phyloP scores from a whole-genome alignment of 2,329 filamentous ascomycete species.

The Arthroderma uncinatum region DNA sequence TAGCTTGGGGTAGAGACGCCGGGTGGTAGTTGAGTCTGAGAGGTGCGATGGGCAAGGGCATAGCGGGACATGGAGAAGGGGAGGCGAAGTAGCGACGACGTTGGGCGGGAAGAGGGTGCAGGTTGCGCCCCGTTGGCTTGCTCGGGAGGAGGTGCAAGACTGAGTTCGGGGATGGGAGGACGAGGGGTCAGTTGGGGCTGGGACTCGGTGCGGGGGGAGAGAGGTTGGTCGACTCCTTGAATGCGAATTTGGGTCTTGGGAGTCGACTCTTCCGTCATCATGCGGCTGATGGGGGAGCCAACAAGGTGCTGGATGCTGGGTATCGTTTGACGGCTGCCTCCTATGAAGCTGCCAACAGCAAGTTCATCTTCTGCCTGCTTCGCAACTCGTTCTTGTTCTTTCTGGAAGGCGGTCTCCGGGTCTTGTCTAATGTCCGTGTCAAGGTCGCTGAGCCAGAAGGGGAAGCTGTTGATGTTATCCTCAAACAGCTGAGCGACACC shows the following conservation, averaged over 20 bases:
- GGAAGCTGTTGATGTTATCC: slow-evolving; percentile 88
- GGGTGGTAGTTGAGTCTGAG: slow-evolving; percentile 53
- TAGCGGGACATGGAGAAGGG: slow-evolving; percentile 74
- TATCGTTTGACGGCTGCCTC: slow-evolving; percentile 38
- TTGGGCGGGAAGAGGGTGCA: slow-evolving; percentile 29
- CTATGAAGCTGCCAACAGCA: slow-evolving; percentile 81
- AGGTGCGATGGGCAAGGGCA: slow-evolving; percentile 41
- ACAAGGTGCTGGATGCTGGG: slow-evolving; percentile 21
- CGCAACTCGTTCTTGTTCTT: slow-evolving; percentile 74
- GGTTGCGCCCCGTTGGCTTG: slow-evolving; percentile 14
- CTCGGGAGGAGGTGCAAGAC: slow-evolving; percentile 6
- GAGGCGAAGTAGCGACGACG: slow-evolving; percentile 52
- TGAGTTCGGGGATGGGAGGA: slow-evolving; percentile 6
- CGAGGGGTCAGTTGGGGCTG: slow-evolving; percentile 2
- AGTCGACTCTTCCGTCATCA: slow-evolving; percentile 20
- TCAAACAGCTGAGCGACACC: slow-evolving; percentile 87
- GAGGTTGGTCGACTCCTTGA: neutral
- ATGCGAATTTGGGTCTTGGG: slow-evolving; percentile 8
- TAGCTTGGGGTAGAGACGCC: slow-evolving; percentile 75
- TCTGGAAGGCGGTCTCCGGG: slow-evolving; percentile 78
- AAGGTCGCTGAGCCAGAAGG: slow-evolving; percentile 88
- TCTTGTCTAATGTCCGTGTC: slow-evolving; percentile 91
- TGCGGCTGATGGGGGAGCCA: slow-evolving; percentile 26
- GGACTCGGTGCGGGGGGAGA: slow-evolving; percentile 8
- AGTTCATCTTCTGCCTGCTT: slow-evolving; percentile 76